A percentile compares a stretch with the other conserved stretches of the same genome.
Conservation (phyloP, 2,329 filamentous ascomycete species). For the Penicillium sp. region DNA sequence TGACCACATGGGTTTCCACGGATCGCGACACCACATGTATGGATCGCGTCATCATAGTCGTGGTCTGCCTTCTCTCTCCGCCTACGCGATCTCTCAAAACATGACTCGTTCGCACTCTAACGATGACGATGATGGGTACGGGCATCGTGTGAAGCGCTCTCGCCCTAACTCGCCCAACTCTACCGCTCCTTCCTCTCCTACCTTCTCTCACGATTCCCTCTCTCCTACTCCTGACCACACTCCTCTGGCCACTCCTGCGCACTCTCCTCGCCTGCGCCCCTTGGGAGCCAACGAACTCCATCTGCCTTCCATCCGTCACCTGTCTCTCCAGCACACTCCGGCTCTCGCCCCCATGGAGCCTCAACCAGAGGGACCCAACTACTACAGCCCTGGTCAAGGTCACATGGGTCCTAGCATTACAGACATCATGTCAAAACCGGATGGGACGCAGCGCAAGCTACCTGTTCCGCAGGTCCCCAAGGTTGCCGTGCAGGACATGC, state of each 20-base stretch:
- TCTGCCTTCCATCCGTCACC: conserved; percentile 79
- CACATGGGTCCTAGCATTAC: conserved; percentile 77
- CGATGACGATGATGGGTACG: conserved; percentile 74
- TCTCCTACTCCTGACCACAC: conserved; percentile 97
- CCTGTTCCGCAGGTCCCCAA: conserved; percentile 88
- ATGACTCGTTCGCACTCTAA: conserved; percentile 90
- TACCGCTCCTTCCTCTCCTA: conserved; percentile 92
- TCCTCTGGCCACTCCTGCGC: conserved; percentile 94
- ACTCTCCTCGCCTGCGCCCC: conserved; percentile 87
- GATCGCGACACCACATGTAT: conserved; percentile 53
- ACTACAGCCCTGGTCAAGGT: conserved; percentile 59
- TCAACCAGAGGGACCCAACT: conserved; percentile 62
- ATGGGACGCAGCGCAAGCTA: conserved; percentile 85
- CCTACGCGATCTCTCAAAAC: conserved; percentile 74
- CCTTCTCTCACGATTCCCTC: conserved; percentile 92
- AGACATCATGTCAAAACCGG: conserved; percentile 88
- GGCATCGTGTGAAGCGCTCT: conserved; percentile 78
- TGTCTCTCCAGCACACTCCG: conserved; percentile 68
- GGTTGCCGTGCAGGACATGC: conserved; percentile 81
- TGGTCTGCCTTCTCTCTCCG: conserved; percentile 74
- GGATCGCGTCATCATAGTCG: conserved; percentile 53
- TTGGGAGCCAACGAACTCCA: conserved; percentile 73
- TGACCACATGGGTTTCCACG: conserved; percentile 51
- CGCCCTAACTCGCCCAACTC: conserved; percentile 93
- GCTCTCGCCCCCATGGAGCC: conserved; percentile 73